Conservation (phyloP, 2,329 filamentous ascomycete species). For the Fusarium austroafricanum region DNA sequence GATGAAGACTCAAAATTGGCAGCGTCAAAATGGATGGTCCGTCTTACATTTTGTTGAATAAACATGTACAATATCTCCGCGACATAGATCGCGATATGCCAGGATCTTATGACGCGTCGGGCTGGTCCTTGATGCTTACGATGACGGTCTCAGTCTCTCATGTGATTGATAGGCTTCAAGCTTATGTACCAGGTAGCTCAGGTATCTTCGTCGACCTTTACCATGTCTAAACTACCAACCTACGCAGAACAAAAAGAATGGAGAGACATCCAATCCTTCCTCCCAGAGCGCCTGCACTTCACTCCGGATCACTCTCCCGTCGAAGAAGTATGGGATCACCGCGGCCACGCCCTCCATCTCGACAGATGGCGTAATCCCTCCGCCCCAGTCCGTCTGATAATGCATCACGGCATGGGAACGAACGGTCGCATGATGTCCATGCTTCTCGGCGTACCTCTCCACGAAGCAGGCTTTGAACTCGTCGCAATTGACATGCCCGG, state of each 20-base stretch:
- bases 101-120: too few relatives aligned
- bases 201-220: too few relatives aligned
- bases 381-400: not conserved
- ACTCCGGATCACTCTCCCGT: not conserved
- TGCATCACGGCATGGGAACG: conserved; percentile 20
- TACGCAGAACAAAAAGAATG: conserved; percentile 8
- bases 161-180: too few relatives aligned
- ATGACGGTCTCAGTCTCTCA: too few relatives aligned
- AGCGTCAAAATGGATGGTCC: too few relatives aligned
- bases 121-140: too few relatives aligned
- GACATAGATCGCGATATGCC: too few relatives aligned
- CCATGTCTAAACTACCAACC: conserved; percentile 1
- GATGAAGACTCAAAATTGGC: too few relatives aligned
- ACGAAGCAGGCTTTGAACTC: conserved; percentile 5
- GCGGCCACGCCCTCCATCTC: conserved; percentile 10
- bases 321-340: conserved; percentile 20
- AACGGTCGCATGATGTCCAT: conserved; percentile 25
- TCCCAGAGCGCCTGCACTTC: conserved; percentile 8
- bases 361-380: conserved; percentile 16
- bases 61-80: too few relatives aligned
- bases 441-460: conserved; percentile 13
- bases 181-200: too few relatives aligned
- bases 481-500: conserved; percentile 17
- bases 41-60: too few relatives aligned
- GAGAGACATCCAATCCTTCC: conserved; percentile 5